phyloP scores from a whole-genome alignment of 1,139 yeast genomes.

The Zygosaccharomyces sapae region DNA sequence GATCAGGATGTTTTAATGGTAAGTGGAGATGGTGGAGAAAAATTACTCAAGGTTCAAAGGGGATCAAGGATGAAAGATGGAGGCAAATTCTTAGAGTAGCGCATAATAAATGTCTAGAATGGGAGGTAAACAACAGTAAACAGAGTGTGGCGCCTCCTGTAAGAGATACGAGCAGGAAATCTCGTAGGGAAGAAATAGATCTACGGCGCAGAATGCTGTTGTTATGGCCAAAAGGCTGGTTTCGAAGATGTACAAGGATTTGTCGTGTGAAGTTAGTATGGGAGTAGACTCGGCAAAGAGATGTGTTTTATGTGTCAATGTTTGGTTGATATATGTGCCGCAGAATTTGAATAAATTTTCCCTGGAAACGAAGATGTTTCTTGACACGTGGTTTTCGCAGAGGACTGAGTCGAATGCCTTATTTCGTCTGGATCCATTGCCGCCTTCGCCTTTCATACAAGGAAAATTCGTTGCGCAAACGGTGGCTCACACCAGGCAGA shows the following conservation, averaged over 20 bases:
- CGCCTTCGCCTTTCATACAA: slow-evolving; percentile 21
- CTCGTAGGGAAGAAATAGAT: slow-evolving; percentile 1
- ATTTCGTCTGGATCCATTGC: no score
- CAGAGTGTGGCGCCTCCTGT: no score
- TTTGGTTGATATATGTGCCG: slow-evolving; percentile 14
- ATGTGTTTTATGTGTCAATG: slow-evolving; percentile 17
- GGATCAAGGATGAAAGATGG: slow-evolving; percentile 1
- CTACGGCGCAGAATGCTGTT: slow-evolving; percentile 5
- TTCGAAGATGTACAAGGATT: slow-evolving; percentile 14
- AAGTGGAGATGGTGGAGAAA: neutral
- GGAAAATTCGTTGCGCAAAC: slow-evolving; percentile 25
- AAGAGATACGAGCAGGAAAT: no score
- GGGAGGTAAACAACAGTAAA: slow-evolving; percentile 5
- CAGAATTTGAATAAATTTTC: slow-evolving; percentile 19
- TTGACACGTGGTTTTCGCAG: slow-evolving; percentile 17
- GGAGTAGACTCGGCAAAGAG: slow-evolving; percentile 8
- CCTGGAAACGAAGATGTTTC: slow-evolving; percentile 17
- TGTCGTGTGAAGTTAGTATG: slow-evolving; percentile 14
- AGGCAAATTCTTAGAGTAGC: slow-evolving; percentile 7
- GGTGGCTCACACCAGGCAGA: slow-evolving; percentile 20
- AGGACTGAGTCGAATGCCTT: no score
- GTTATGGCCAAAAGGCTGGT: slow-evolving; percentile 8
- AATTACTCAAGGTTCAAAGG: neutral
- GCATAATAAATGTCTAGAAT: slow-evolving; percentile 11
- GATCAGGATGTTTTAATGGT: neutral